Evolutionary conservation across 1,284 basidiomycete species (phyloP), one percentile per base, ranked within the genome.

Genomic region (Ustilago tritici): DNA sequence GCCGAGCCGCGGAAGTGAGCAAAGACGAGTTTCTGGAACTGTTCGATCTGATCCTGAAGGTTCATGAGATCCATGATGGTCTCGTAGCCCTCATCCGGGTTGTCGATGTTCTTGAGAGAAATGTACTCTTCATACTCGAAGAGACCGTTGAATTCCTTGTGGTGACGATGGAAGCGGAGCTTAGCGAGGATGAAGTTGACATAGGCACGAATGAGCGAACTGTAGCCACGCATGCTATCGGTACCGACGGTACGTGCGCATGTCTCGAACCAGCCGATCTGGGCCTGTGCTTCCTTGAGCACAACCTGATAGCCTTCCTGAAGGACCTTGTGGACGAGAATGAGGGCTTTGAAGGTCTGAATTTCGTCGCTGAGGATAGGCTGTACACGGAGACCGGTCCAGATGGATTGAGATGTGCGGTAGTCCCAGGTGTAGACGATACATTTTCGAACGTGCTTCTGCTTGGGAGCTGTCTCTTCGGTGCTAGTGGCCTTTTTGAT

Each of bases 371-470:
- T 84, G 40, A 86, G 74, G 59, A 85, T 85, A 53, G 85, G 84
- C 65, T 84, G 82, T 8, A 84, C 82, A 23, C 85, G 80, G 31
- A 86, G 77, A 31, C 83, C 82, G 38, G 82, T 70, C 85, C 85
- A 86, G 53, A 86, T 72, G 55, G 84, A 85, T 49, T 80, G 78
- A 6, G 85, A 86, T 17, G 82, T 83, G 67, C 83, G 83, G 65
- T 86, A 79, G 62, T 86, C 85, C 84, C 84, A 85, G n/a, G 84
- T 86, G 74, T 84, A 86, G 50, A 86, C 83, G 68, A 86, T 86
- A 55, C 83, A 84, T 66, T 85, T 85, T 47, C 85, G 79, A 34
- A 86, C 85, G 63, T 86, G 85, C 78, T 86, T 86, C 61, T 86
- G 85, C 77, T 86, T 86, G 41, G 85, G 85, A 31, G 85, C 81